These are phyloP conservation scores for Sequoia sempervirens DNA, from an alignment of 75 land plant species.

Conservation along the genomic window DNA sequence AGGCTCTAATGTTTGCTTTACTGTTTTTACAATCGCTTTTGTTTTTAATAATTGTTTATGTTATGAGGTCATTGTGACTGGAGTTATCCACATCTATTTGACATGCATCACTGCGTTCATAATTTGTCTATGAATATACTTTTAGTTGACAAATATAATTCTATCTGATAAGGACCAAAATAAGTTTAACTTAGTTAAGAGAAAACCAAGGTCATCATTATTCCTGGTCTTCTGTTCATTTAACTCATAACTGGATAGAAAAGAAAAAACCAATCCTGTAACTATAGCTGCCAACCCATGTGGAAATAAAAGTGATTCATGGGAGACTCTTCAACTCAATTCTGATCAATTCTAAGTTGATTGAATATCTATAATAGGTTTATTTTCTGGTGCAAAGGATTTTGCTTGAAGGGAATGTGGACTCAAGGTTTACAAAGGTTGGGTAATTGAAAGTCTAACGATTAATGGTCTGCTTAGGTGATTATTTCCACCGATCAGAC, in stretches of 20 bases:
- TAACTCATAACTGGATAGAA: not conserved
- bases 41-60: not conserved
- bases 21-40: not conserved
- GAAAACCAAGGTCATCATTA: not conserved
- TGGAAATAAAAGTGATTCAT: not conserved
- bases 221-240: not conserved
- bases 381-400: not conserved
- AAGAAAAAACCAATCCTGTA: not conserved
- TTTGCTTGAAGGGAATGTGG: not conserved
- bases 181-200: not conserved
- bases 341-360: not conserved
- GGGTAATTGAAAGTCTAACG: not conserved
- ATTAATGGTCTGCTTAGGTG: not conserved
- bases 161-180: not conserved
- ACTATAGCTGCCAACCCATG: not conserved
- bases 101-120: not conserved
- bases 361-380: not conserved
- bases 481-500: not conserved
- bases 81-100: not conserved
- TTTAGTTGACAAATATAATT: not conserved
- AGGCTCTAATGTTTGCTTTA: not conserved
- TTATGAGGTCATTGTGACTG: not conserved
- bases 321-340: not conserved
- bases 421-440: not conserved
- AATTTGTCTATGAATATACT: not conserved